A percentile compares a stretch with the other conserved stretches of the same genome.
These are phyloP conservation scores for Coemansia aciculifera DNA, from an alignment of 192 early-diverging fungal species.

Conservation along the genomic window DNA sequence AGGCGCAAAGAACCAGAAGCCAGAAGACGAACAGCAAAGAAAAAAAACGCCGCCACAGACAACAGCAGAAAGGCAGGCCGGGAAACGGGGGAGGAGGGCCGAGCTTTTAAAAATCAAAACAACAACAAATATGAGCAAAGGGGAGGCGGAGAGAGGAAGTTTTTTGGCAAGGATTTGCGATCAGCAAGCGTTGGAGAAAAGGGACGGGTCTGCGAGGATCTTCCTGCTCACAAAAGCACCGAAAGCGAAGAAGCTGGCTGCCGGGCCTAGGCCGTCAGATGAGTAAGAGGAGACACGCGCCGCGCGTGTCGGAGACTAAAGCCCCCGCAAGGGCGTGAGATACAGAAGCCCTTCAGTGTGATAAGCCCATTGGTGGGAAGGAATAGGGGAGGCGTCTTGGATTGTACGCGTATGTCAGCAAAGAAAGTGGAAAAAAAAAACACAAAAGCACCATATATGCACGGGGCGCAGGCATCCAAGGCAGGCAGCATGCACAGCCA, in stretches of 20 bases:
- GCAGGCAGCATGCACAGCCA: constrained; percentile 11
- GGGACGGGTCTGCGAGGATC: background rate
- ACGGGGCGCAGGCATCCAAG: constrained; percentile 6
- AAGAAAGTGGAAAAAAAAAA: background rate
- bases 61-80: background rate
- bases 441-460: constrained; percentile 12
- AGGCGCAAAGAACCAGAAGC: background rate
- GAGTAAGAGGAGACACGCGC: constrained; percentile 5
- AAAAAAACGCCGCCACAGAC: constrained; percentile 2
- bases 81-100: constrained; percentile 10
- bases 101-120: constrained; percentile 19
- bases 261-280: background rate
- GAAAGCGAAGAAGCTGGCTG: background rate
- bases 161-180: constrained; percentile 32
- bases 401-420: background rate
- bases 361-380: background rate
- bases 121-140: constrained; percentile 20
- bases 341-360: background rate
- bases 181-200: constrained; percentile 15
- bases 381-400: background rate
- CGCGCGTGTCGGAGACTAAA: constrained; percentile 10
- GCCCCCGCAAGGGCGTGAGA: background rate
- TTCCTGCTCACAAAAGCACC: background rate
- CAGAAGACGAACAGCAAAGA: background rate
- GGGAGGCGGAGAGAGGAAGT: constrained; percentile 15